Evolutionary conservation across 495 filamentous ascomycete species (phyloP), one percentile per base, ranked within the genome.

Genomic region (Neurospora sp.): DNA sequence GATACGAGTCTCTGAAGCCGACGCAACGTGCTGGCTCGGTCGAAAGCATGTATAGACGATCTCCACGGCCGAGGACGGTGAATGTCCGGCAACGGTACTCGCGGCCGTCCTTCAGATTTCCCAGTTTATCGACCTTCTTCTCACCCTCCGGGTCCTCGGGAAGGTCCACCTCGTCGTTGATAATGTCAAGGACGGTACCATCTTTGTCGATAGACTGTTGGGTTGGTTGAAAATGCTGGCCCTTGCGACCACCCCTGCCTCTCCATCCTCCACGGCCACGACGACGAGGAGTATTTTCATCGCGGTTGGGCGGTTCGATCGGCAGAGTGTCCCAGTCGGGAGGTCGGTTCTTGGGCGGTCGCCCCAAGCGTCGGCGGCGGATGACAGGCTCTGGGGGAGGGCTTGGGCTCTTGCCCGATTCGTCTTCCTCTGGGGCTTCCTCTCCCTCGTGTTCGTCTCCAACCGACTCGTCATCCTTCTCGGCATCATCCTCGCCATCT

Each of bases 21-120:
- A 97, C 95, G 77, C 96, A 99, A 72, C 96, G 89, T 27, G 96
- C 96, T 5, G 96, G 96, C 76, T 99, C 96, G 3, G 96, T 99
- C 2, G 94, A 97, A 77, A 99, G 84, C 96, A 99, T 99, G 88
- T 99, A 99, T 18, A 96, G 88, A 31, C 93, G 83, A 38, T 96
- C 87, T n/a, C 90, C 93, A 68, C 94, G 90, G 68, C 92, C 93
- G 35, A 89, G 85, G 69, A 99, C 91, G 39, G 90, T 97, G 79
- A 99, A 99, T 3, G 93, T 95, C 59, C 96, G 91, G 76, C 97
- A 97, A 69, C 96, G 90, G 78, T 98, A 99, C 75, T 98, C 93
- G 75, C 96, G 88, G 10, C 90, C 93, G 6, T 88, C 94, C 61
- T 88, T 86, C 1, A 99, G 87, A 70, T 91, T 87, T 22, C 96